phyloP scores from a whole-genome alignment of 2,329 filamentous ascomycete genomes.

The Sphaerulina vaccinii region DNA sequence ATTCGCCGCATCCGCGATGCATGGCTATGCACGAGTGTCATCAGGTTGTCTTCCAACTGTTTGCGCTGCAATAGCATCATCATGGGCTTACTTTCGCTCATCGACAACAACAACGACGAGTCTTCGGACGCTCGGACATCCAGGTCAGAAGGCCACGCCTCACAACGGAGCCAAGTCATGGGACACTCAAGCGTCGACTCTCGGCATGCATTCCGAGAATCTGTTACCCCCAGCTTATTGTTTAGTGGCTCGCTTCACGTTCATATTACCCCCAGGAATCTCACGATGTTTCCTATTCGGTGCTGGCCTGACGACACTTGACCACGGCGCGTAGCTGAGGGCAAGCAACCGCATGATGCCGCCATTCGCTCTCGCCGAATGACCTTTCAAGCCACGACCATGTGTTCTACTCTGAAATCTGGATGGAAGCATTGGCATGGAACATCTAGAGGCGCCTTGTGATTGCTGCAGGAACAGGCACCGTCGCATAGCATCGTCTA shows the following conservation, averaged over 20 bases:
- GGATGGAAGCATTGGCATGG: background rate
- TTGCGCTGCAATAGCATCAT: slow-evolving; percentile 19
- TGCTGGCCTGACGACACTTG: slow-evolving; percentile 9
- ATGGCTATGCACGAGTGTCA: background rate
- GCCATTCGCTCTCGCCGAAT: background rate
- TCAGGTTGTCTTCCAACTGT: slow-evolving; percentile 15
- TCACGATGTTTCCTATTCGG: slow-evolving; percentile 4
- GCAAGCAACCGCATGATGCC: slow-evolving; percentile 11
- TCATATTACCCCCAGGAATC: slow-evolving; percentile 8
- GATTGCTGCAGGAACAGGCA: slow-evolving; percentile 3
- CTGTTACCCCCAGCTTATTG: slow-evolving; percentile 6
- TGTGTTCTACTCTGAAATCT: background rate
- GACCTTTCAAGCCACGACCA: background rate
- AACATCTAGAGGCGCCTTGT: background rate
- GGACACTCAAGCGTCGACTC: slow-evolving; percentile 14
- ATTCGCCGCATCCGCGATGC: background rate
- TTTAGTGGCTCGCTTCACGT: background rate
- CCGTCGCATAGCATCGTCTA: too few relatives aligned
- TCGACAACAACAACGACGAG: background rate
- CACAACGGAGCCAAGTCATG: slow-evolving; percentile 18
- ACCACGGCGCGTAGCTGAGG: slow-evolving; percentile 1
- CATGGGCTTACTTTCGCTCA: slow-evolving; percentile 21
- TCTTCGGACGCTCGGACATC: background rate
- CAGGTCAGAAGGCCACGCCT: slow-evolving; percentile 11
- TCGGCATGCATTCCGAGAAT: slow-evolving; percentile 17